Conservation (phyloP, 495 filamentous ascomycete genomes). For the Thozetella sp. region DNA sequence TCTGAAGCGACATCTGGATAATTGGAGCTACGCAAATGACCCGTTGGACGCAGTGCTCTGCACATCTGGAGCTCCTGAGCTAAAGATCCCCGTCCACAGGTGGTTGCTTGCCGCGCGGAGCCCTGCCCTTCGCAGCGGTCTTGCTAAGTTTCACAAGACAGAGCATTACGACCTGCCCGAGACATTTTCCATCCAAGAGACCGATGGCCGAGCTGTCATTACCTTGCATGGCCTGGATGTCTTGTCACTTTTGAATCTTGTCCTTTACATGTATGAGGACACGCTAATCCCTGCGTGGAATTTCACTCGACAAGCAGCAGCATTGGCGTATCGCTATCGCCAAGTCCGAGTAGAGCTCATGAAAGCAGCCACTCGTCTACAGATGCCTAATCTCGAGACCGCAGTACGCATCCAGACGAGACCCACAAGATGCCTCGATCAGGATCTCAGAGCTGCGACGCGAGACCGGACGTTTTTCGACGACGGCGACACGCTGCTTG, state of each 20-base stretch:
- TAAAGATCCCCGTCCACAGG: slow-evolving; percentile 78
- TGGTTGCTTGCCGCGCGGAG: slow-evolving; percentile 79
- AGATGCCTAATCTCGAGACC: slow-evolving; percentile 68
- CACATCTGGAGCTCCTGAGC: slow-evolving; percentile 61
- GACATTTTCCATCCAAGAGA: slow-evolving; percentile 57
- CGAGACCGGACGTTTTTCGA: slow-evolving; percentile 69
- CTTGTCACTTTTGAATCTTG: slow-evolving; percentile 74
- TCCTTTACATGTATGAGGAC: slow-evolving; percentile 82
- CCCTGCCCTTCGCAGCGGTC: slow-evolving; percentile 61
- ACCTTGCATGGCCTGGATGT: slow-evolving; percentile 70
- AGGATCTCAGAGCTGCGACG: slow-evolving; percentile 69
- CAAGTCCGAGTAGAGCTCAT: slow-evolving; percentile 82
- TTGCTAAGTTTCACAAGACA: slow-evolving; percentile 51
- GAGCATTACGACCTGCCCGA: slow-evolving; percentile 45
- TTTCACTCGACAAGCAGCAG: slow-evolving; percentile 59
- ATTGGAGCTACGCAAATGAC: slow-evolving; percentile 31
- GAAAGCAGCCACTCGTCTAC: slow-evolving; percentile 69
- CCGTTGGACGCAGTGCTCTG: slow-evolving; percentile 46
- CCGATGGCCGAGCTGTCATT: slow-evolving; percentile 51
- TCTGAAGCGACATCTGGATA: slow-evolving; percentile 40
- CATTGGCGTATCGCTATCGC: slow-evolving; percentile 69
- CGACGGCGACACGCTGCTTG: slow-evolving; percentile 73
- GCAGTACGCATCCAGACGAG: slow-evolving; percentile 73
- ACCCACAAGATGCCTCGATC: slow-evolving; percentile 61
- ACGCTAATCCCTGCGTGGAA: slow-evolving; percentile 84